Percentiles rank a stretch among this genome's conserved stretches.
Evolutionary conservation across 441 rosid species (phyloP).

Genomic region (Croton setiger): DNA sequence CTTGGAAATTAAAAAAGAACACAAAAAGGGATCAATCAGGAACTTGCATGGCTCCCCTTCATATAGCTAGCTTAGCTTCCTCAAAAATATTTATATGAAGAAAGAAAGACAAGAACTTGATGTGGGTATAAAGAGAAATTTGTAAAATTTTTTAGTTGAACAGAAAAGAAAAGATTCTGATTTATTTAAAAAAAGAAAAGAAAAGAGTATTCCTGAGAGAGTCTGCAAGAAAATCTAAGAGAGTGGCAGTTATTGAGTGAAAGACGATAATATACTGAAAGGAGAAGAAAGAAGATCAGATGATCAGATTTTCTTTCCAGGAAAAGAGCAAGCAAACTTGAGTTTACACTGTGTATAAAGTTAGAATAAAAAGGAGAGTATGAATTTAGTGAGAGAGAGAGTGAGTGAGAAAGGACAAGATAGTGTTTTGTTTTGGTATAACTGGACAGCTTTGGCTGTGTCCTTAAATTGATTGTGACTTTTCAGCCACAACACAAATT

Average conservation of each 20-base stretch:
- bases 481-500: conserved; percentile 12
- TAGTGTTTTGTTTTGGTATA: conserved; percentile 25
- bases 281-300: conserved; percentile 29
- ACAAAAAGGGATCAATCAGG: conserved; percentile 15
- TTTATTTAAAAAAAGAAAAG: too few relatives aligned
- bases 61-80: not conserved
- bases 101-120: not conserved
- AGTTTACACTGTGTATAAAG: conserved; percentile 42
- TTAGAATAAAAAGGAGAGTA: conserved; percentile 23
- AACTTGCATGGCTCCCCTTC: conserved; percentile 30
- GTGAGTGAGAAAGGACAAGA: conserved; percentile 10
- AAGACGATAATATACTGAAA: conserved; percentile 25
- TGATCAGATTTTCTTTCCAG: conserved; percentile 39
- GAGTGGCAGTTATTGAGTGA: conserved; percentile 26
- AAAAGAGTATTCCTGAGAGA: not conserved
- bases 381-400: not conserved
- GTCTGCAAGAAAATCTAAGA: conserved; percentile 20
- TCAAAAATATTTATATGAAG: not conserved
- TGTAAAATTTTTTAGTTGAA: not conserved
- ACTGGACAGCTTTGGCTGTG: conserved; percentile 36
- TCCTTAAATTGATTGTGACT: conserved; percentile 23
- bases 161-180: not conserved
- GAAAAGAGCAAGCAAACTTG: conserved; percentile 41
- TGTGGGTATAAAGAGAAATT: not conserved
- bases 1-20: not conserved